A percentile compares a stretch with the other conserved stretches of the same genome.
Conservation (phyloP, 2,329 filamentous ascomycete species). For the Botryotinia narcissicola region DNA sequence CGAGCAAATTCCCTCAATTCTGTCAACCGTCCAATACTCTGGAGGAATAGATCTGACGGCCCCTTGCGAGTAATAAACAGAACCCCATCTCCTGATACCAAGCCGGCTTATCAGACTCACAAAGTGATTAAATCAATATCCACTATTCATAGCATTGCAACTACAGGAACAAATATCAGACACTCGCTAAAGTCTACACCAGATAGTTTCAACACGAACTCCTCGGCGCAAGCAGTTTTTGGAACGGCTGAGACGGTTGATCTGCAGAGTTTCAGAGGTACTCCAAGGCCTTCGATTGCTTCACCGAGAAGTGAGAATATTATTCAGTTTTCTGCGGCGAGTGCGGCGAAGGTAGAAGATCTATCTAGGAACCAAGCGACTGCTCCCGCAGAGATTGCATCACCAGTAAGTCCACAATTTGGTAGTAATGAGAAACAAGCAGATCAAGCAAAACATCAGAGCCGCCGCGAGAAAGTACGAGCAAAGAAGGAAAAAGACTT, state of each 20-base stretch:
- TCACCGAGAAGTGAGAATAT: background rate
- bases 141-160: slow-evolving; percentile 13
- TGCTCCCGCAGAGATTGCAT: background rate
- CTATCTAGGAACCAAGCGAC: background rate
- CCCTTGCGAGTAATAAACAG: slow-evolving; percentile 8
- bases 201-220: slow-evolving; percentile 8
- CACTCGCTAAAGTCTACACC: slow-evolving; percentile 12
- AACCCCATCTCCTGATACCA: slow-evolving; percentile 12
- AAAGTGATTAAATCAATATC: slow-evolving; percentile 11
- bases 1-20: slow-evolving; percentile 9
- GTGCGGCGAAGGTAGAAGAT: background rate
- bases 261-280: background rate
- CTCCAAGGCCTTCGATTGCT: background rate
- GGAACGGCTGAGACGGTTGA: slow-evolving; percentile 17
- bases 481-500: slow-evolving; percentile 32
- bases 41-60: background rate
- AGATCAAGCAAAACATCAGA: slow-evolving; percentile 15
- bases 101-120: slow-evolving; percentile 1
- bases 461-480: slow-evolving; percentile 30
- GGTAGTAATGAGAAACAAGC: background rate
- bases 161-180: slow-evolving; percentile 2
- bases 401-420: background rate
- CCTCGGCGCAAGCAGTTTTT: background rate
- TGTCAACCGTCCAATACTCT: background rate
- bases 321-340: too few species aligned